Evolutionary conservation across 108 stramenopile genomes (phyloP).

Genomic region (Skeletonema potamos): DNA sequence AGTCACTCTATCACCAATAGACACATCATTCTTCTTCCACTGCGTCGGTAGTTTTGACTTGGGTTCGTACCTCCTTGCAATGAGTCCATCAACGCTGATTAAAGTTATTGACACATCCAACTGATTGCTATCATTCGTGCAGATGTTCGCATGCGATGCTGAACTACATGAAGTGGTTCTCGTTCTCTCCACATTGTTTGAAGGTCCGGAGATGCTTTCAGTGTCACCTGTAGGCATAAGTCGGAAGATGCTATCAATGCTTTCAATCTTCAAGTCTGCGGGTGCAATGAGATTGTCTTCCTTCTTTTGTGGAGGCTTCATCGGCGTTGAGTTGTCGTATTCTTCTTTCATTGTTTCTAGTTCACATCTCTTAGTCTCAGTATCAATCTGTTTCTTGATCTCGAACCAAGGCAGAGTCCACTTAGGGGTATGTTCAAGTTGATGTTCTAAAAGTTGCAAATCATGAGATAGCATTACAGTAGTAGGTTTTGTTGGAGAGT

Average conservation of each 20-base stretch:
- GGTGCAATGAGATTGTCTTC: not conserved
- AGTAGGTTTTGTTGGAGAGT: not conserved
- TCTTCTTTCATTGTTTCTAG: not conserved
- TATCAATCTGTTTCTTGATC: not conserved
- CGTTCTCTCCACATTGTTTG: not conserved
- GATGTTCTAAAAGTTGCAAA: not conserved
- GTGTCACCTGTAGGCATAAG: not conserved
- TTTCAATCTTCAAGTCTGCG: not conserved
- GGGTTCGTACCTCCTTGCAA: not conserved
- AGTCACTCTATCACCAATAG: not conserved
- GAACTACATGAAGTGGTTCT: not conserved
- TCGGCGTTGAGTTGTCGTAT: not conserved
- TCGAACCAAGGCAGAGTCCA: not conserved
- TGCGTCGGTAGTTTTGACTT: not conserved
- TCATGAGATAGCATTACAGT: not conserved
- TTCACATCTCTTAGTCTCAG: not conserved
- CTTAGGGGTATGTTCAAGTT: not conserved
- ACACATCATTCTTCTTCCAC: not conserved
- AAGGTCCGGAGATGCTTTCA: not conserved
- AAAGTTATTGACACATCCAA: not conserved
- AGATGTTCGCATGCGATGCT: not conserved
- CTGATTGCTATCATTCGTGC: not conserved
- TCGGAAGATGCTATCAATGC: not conserved
- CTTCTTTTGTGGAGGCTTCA: not conserved
- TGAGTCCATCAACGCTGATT: not conserved